Percentiles rank a stretch among this genome's conserved stretches.
phyloP scores from a whole-genome alignment of 1,284 basidiomycete species.

The Exobasidium rhododendri region DNA sequence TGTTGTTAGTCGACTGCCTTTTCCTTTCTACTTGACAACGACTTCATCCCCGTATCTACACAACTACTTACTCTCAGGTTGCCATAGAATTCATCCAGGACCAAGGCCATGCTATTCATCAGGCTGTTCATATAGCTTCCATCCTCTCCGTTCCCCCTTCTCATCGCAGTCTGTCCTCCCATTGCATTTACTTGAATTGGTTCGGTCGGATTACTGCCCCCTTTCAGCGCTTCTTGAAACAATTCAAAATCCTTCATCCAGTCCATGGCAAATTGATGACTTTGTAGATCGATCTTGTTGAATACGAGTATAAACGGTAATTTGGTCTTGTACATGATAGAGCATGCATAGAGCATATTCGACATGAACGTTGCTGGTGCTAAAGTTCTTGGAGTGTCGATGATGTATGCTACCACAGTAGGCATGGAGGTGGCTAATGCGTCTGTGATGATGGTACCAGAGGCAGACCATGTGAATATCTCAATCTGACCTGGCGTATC shows the following conservation, averaged over 20 bases:
- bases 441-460: conserved; percentile 96
- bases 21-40: conserved; percentile 7
- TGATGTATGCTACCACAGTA: conserved; percentile 91
- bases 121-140: conserved; percentile 97
- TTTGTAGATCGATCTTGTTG: conserved; percentile 92
- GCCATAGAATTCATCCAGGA: conserved; percentile 98
- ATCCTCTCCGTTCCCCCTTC: conserved; percentile 68
- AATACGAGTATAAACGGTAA: conserved; percentile 96
- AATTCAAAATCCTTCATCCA: conserved; percentile 98
- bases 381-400: conserved; percentile 92
- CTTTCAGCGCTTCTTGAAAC: conserved; percentile 60
- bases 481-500: conserved; percentile 99
- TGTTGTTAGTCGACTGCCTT: conserved; percentile 10
- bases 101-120: conserved; percentile 98
- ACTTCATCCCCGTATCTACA: not conserved
- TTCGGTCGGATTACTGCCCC: conserved; percentile 41
- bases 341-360: conserved; percentile 99
- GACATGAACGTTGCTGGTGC: conserved; percentile 99
- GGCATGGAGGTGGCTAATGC: conserved; percentile 91
- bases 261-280: conserved; percentile 85
- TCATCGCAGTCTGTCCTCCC: conserved; percentile 7
- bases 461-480: conserved; percentile 99
- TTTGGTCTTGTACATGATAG: conserved; percentile 97
- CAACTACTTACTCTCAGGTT: conserved; percentile 79
- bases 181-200: conserved; percentile 10